phyloP scores from a whole-genome alignment of 805 yeast species.

The Alloascoidea hylecoeti region DNA sequence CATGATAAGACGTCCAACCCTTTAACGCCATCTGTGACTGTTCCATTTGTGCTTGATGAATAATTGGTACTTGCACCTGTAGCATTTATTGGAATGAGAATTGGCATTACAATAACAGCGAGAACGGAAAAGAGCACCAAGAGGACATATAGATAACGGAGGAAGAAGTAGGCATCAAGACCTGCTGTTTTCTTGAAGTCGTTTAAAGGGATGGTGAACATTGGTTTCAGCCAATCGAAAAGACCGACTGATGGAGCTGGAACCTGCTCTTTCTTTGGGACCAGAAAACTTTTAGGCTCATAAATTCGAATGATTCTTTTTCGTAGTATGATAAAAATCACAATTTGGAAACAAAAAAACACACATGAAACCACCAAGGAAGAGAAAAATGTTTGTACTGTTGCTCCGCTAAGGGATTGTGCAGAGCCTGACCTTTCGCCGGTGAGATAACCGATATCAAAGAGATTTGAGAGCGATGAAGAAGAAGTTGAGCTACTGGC shows the following conservation, averaged over 20 bases:
- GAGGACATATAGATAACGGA: constrained; percentile 43
- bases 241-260: constrained; percentile 18
- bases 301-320: constrained; percentile 25
- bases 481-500: neutral
- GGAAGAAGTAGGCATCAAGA: constrained; percentile 60
- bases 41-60: constrained; percentile 3
- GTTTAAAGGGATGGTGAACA: constrained; percentile 23
- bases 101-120: constrained; percentile 39
- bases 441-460: neutral
- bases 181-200: constrained; percentile 36
- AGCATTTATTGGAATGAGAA: constrained; percentile 51
- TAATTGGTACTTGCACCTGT: constrained; percentile 19
- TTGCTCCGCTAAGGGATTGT: constrained; percentile 16
- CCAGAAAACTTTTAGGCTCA: constrained; percentile 37
- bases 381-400: constrained; percentile 38
- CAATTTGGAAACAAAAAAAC: constrained; percentile 36
- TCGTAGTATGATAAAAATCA: constrained; percentile 22
- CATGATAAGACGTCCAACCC: constrained; percentile 63
- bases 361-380: constrained; percentile 39
- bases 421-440: neutral
- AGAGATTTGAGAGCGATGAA: neutral
- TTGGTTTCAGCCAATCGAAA: constrained; percentile 42
- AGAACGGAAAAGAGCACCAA: constrained; percentile 34
- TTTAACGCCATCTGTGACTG: constrained; percentile 12
- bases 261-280: constrained; percentile 23